Evolutionary conservation across 768 basidiomycete genomes (phyloP).

Genomic region (Collybiopsis confluens): DNA sequence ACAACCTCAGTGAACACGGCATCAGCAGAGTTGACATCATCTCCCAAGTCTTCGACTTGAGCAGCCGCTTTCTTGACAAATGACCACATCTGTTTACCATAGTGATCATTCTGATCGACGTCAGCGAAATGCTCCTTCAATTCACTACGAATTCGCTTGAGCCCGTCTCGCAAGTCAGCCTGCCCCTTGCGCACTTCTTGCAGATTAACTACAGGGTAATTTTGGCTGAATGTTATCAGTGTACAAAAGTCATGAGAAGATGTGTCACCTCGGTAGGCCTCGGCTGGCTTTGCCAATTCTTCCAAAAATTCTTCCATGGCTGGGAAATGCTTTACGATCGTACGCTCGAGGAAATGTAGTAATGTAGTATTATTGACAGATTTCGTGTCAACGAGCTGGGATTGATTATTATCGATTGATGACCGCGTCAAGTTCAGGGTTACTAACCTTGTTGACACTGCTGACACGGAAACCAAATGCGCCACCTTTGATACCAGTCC

Average conservation of each 20-base stretch:
- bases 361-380: conserved; percentile 92
- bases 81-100: conserved; percentile 88
- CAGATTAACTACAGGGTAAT: conserved; percentile 60
- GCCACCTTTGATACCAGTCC: conserved; percentile 91
- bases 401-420: not conserved
- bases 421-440: not conserved
- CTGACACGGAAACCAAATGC: conserved; percentile 96
- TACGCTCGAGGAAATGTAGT: conserved; percentile 90
- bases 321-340: conserved; percentile 82
- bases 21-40: conserved; percentile 85
- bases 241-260: not conserved
- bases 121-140: conserved; percentile 77
- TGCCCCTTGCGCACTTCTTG: conserved; percentile 81
- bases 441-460: conserved; percentile 88
- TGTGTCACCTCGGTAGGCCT: conserved; percentile 81
- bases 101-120: conserved; percentile 66
- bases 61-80: conserved; percentile 75
- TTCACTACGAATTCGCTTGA: conserved; percentile 79
- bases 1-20: conserved; percentile 81
- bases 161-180: conserved; percentile 64
- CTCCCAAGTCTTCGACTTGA: conserved; percentile 78
- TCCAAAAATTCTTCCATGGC: conserved; percentile 85
- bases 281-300: conserved; percentile 84
- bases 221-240: not conserved
- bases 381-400: conserved; percentile 93